phyloP scores from a whole-genome alignment of 2,329 filamentous ascomycete species.

The Uncinocarpus reesii region DNA sequence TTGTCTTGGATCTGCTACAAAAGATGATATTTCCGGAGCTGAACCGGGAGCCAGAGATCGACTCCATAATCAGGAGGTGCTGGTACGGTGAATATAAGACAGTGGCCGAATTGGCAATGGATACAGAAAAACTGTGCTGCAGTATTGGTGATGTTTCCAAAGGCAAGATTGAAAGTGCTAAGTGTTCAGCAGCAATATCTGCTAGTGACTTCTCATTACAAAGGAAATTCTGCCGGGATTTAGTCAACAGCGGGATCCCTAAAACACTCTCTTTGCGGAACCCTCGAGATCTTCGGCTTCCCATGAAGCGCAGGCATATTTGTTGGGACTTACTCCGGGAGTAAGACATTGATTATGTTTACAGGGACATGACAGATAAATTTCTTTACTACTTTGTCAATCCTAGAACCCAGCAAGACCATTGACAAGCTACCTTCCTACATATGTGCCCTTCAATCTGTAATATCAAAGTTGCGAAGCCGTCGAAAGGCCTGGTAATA shows the following conservation, averaged over 20 bases:
- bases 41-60: not conserved
- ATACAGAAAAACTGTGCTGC: not conserved
- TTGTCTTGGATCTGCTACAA: constrained; percentile 3
- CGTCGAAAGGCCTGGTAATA: too few relatives aligned
- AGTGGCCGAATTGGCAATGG: not conserved
- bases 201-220: not conserved
- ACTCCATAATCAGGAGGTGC: not conserved
- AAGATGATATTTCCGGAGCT: not conserved
- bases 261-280: not conserved
- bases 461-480: too few relatives aligned
- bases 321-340: not conserved
- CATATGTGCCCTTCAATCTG: too few relatives aligned
- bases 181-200: not conserved
- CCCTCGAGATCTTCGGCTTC: not conserved
- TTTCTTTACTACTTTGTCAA: too few relatives aligned
- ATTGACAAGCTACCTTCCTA: too few relatives aligned
- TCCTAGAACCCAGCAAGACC: too few relatives aligned
- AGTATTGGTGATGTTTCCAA: not conserved
- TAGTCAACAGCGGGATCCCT: not conserved
- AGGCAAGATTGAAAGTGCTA: not conserved
- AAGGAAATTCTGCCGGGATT: not conserved
- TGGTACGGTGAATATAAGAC: not conserved
- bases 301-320: not conserved
- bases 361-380: not conserved
- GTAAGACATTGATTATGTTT: not conserved